phyloP scores from a whole-genome alignment of 2,329 filamentous ascomycete species.

The Microthyrium microscopicum region DNA sequence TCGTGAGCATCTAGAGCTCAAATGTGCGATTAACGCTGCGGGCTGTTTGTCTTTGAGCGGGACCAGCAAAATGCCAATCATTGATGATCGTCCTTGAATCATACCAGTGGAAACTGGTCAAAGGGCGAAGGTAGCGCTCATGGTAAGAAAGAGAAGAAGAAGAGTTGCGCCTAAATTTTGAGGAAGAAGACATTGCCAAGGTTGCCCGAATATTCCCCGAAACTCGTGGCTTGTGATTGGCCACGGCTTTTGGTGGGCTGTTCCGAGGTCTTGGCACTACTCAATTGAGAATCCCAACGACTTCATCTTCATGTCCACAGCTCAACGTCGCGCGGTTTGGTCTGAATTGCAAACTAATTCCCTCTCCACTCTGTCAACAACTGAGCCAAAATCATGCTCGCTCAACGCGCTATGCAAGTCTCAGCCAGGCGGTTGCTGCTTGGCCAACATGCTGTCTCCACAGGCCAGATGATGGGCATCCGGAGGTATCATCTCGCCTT shows the following conservation, averaged over 20 bases:
- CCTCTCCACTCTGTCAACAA: too few relatives aligned
- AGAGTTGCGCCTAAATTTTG: background rate
- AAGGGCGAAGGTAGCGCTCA: background rate
- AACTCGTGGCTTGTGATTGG: background rate
- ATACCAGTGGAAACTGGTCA: conserved; percentile 4
- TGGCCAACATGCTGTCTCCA: background rate
- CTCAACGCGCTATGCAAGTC: too few relatives aligned
- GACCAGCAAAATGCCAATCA: conserved; percentile 6
- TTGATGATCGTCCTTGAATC: conserved; percentile 2
- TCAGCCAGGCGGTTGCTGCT: background rate
- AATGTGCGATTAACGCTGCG: conserved; percentile 7
- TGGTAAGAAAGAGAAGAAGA: background rate
- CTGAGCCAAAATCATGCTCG: too few relatives aligned
- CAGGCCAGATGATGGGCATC: background rate
- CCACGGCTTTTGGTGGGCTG: background rate
- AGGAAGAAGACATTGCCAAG: conserved; percentile 4
- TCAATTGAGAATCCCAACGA: background rate
- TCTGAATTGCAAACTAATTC: too few relatives aligned
- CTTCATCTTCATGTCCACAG: background rate
- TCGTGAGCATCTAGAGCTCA: background rate
- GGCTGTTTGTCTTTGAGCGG: conserved; percentile 2
- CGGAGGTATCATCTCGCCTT: too few relatives aligned
- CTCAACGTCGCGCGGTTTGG: too few relatives aligned
- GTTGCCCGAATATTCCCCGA: conserved; percentile 3
- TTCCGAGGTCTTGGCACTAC: background rate